Base-by-base conservation (phyloP, 1,139 yeast genomes). In the Chernovozyma aurita region DNA sequence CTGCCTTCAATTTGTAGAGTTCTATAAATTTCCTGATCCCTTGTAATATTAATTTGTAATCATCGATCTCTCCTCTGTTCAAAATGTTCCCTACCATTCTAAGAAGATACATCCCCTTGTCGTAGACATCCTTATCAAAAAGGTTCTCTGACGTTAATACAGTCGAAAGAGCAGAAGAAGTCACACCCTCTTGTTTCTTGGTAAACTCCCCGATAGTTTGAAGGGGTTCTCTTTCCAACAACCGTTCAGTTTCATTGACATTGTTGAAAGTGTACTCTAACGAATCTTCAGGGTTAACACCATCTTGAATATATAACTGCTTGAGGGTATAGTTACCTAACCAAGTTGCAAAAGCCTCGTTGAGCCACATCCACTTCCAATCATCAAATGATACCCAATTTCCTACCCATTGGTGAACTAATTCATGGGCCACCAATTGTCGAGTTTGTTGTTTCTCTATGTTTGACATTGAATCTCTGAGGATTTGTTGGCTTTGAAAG, bases 351-450 rank as follows among this genome's bases (percentile, higher is more conserved):
- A 83, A 78, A 2, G 85, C 63, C 58, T 84, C 94, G 47, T 82
- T 81, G 42, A 84, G 63, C 90, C 92, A 82, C 30, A 83, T 60
- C 47, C 73, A 66, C 36, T 69, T 70, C 83, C 87, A 83, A 24
- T 75, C 73, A 37, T 79, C 83, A 48, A 82, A 81, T 0, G 85
- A 65, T 1, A 82, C 70, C 46, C 67, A 63, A 46, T 83, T 78
- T 3, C 92, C 92, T 33, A 84, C 59, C 86, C 87, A 84, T 58
- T 83, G 90, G 52, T 84, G 94, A 17, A 81, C 78, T 43, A 83
- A 52, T 52, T 83, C 88, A 52, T 84, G 94, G 1, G 77, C 78
- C 6, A 84, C 52, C 35, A 83, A 65, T 47, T 80, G 83, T 41
- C 73, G 63, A 31, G 75, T 51, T 38, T 57, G 65, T 21, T 43